Base-by-base conservation (phyloP, 2,329 filamentous ascomycete species). In the Venturia pyrina region DNA sequence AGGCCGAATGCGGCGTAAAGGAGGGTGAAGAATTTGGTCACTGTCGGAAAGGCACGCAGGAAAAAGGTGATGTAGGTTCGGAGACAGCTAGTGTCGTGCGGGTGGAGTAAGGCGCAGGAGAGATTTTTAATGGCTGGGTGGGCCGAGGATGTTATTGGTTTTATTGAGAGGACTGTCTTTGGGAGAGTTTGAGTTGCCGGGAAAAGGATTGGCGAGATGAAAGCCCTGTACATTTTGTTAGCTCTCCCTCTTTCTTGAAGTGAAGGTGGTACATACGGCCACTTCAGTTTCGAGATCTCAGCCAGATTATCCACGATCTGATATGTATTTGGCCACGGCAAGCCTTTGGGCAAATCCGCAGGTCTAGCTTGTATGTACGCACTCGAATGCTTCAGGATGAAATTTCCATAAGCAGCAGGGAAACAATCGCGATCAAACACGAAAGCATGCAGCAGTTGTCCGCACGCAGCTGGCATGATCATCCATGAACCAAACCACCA, bases 61-160 rank as follows among this genome's bases (percentile, higher is more conserved):
- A 90, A 93, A 77, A 95, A 96, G 68, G 90, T 90, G 59, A 97
- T 79, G 74, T 93, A 96, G 3, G 91, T 96, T 40, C 90, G 89
- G 46, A 89, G 83, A 76, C 93, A 99, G 21, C 90, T 96, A 0
- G 93, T 93, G 71, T 96, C 90, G 21, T 85, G 82, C 0, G 93
- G 93, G 74, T 99, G 93, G 2, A 98, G 85, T 1, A 93, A 83
- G 0, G 93, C 93, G 77, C 95, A 99, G 56, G 91, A 93, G 24
- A 97, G 85, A 34, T 87, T 89, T 11, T 85, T 87, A 74, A 96
- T 93, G 53, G 91, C 86, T 1, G 93, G 93, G 73, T 98, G 93
- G 0, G 93, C 93, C 37, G 89, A 85, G 1, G 89, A 87, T 1
- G 91, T 91, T 65, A 98, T 85, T 0, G 92, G 90, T 0, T 88